Evolutionary conservation across 108 stramenopile genomes (phyloP).

Genomic region (Discostella stelligeroides): DNA sequence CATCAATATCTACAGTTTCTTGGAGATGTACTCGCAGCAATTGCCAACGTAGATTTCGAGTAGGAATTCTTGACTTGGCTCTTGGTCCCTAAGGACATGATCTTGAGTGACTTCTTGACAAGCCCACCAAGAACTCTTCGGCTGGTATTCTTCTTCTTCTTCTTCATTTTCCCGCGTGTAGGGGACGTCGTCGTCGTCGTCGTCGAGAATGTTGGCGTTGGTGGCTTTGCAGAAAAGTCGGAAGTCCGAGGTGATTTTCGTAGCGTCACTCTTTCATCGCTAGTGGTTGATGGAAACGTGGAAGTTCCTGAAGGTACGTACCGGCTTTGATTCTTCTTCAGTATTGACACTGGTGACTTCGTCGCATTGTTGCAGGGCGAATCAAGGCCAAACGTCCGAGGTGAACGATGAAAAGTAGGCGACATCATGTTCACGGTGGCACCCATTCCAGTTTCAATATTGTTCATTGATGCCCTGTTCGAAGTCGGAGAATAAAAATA

Average conservation of each 20-base stretch:
- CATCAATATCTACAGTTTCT: background rate
- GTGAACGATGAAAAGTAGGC: background rate
- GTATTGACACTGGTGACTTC: background rate
- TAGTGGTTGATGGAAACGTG: background rate
- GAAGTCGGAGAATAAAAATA: background rate
- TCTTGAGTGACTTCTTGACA: constrained; percentile 5
- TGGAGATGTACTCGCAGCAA: background rate
- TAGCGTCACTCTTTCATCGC: background rate
- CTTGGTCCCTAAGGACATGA: background rate
- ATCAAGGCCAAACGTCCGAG: background rate
- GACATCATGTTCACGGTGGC: background rate
- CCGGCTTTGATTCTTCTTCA: constrained; percentile 2
- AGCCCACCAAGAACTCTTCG: background rate
- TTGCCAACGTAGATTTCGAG: background rate
- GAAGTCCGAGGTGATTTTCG: background rate
- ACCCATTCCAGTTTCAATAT: constrained; percentile 3
- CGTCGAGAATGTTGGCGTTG: background rate
- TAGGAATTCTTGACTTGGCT: background rate
- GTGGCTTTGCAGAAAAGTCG: background rate
- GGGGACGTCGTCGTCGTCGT: background rate
- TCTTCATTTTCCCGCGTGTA: background rate
- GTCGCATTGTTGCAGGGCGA: background rate
- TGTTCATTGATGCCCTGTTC: background rate
- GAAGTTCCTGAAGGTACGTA: background rate
- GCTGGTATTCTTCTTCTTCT: background rate